A percentile compares a stretch with the other conserved stretches of the same genome.
These are phyloP conservation scores for Entelexis paramagnoliae DNA, from an alignment of 1,139 yeast genomes.

Conservation along the genomic window DNA sequence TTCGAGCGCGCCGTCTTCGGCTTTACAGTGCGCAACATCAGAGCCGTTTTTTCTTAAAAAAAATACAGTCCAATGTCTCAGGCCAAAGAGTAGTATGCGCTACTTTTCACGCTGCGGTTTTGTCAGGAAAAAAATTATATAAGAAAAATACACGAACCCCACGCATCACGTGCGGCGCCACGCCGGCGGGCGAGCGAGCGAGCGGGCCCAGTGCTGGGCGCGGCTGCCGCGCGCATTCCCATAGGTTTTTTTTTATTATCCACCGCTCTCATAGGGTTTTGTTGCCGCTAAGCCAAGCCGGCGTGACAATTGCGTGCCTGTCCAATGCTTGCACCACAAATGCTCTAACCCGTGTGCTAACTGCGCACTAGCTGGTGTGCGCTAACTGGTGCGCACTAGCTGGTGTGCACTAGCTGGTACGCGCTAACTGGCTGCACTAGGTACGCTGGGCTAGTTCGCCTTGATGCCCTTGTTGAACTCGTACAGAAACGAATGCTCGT, in stretches of 20 bases:
- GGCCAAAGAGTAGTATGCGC: neutral
- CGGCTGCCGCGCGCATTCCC: neutral
- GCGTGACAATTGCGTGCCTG: too few relatives aligned
- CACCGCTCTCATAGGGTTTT: too few relatives aligned
- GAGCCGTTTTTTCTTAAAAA: too few relatives aligned
- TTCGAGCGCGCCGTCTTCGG: constrained; percentile 96
- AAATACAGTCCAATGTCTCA: neutral
- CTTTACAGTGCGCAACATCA: constrained; percentile 33
- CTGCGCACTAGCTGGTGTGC: too few relatives aligned
- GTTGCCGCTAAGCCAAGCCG: too few relatives aligned
- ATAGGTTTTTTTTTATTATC: too few relatives aligned
- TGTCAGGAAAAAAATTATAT: constrained; percentile 5
- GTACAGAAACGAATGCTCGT: constrained; percentile 23
- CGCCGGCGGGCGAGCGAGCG: neutral
- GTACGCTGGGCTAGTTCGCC: neutral
- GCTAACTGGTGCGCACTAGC: too few relatives aligned
- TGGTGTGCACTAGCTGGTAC: too few relatives aligned
- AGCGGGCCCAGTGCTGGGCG: too few relatives aligned
- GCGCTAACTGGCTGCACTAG: too few relatives aligned
- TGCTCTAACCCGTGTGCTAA: too few relatives aligned
- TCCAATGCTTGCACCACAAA: too few relatives aligned
- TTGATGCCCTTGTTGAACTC: constrained; percentile 18
- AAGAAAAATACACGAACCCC: neutral
- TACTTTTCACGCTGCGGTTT: neutral
- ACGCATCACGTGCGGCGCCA: neutral